phyloP scores from a whole-genome alignment of 2,329 filamentous ascomycete species.

The Pyricularia sp. region DNA sequence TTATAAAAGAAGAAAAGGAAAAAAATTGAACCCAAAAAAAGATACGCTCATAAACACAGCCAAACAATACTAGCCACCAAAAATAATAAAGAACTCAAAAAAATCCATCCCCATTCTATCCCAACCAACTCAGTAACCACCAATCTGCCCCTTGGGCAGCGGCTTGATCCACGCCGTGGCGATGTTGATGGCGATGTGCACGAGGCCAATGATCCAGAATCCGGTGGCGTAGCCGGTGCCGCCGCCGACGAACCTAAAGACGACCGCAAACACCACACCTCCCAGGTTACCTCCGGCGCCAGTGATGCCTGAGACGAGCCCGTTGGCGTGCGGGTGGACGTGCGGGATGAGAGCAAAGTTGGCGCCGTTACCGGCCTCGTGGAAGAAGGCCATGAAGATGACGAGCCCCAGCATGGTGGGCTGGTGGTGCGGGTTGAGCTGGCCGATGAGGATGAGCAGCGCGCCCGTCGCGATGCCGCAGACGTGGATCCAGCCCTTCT shows the following conservation, averaged over 20 bases:
- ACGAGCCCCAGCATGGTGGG: conserved; percentile 68
- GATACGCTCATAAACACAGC: not conserved
- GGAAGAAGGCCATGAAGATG: conserved; percentile 68
- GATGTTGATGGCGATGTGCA: conserved; percentile 63
- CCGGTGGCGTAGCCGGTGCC: conserved; percentile 58
- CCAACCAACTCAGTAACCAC: conserved; percentile 30
- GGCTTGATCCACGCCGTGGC: conserved; percentile 47
- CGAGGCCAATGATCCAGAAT: conserved; percentile 75
- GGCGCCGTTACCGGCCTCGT: conserved; percentile 77
- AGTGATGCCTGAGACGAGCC: conserved; percentile 64
- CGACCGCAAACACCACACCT: conserved; percentile 74
- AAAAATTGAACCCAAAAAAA: not conserved
- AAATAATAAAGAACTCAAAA: not conserved
- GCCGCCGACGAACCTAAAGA: conserved; percentile 63
- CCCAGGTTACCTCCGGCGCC: conserved; percentile 79
- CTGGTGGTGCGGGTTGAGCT: conserved; percentile 50
- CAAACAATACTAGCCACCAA: not conserved
- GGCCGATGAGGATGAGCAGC: conserved; percentile 52
- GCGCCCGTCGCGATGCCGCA: conserved; percentile 54
- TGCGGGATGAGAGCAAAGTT: conserved; percentile 85
- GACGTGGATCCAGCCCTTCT: conserved; percentile 49
- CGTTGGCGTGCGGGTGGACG: conserved; percentile 75
- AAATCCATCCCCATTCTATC: not conserved
- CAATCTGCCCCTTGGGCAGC: conserved; percentile 43
- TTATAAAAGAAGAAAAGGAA: not conserved